Base-by-base conservation (phyloP, 495 filamentous ascomycete species). In the Podospora australis region DNA sequence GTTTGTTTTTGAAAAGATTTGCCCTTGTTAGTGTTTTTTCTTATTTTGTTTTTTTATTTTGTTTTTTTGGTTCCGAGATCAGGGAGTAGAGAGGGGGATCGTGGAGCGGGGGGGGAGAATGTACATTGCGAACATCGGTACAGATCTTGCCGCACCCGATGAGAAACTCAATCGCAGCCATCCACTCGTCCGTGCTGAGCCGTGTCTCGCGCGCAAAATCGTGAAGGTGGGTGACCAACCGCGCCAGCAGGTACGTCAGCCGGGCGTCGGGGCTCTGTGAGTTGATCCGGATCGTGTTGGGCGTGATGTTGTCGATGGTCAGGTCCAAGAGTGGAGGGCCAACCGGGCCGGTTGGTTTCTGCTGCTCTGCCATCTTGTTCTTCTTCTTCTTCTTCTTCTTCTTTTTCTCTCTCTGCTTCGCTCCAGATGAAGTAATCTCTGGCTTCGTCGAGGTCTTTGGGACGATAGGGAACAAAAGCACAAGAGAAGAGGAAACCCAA, bases 151-250 rank as follows among this genome's bases (percentile, higher is more conserved):
- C 87, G n/a, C 81, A 81, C 44, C 72, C 71, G 2, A 84, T 84
- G 42, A 92, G 64, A 67, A 89, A 92, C 11, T 70, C 60, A 24
- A 90, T 67, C 9, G 79, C 83, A 0, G 72, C 66, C 83, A 86
- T 88, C 87, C 87, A 92, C 70, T 92, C 87, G 11, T 75, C 75
- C 10, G 78, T 83, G 62, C 83, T 88, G 40, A 92, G 75, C 13
- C 86, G 74, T 13, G 87, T 90, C 60, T 90, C 87, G 50, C 87
- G 77, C 26, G 85, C 83, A 55, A 90, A 90, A 67, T 90, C 86
- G 66, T 92, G 87, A 1, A 90, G 70, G 69, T 92, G 87, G 1
- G 78, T 80, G 43, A 90, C 83, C 25, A 92, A 73, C 20, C 83
- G 72, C 44, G 80, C 71, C 61, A 92, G 83, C 39, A 91, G 55